Percentiles rank a stretch among this genome's conserved stretches.
Evolutionary conservation across 768 basidiomycete genomes (phyloP).

Genomic region (Paxillus ammoniavirescens): DNA sequence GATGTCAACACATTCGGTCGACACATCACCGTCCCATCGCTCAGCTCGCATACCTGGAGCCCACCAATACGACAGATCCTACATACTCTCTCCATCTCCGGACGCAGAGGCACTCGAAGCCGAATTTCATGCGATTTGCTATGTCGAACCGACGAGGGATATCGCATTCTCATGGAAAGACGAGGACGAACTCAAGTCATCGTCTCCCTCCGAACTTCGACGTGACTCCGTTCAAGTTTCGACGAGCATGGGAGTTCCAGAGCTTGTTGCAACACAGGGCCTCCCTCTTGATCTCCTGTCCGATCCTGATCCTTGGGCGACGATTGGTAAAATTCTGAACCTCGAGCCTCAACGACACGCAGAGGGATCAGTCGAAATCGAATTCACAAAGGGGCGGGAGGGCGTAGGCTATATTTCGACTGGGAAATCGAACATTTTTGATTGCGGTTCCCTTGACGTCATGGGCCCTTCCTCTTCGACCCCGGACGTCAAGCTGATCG

Average conservation of each 20-base stretch:
- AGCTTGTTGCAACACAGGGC: neutral
- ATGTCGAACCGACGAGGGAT: neutral
- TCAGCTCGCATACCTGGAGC: neutral
- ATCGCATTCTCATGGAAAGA: neutral
- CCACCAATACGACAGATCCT: neutral
- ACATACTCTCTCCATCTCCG: neutral
- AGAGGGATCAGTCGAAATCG: slow-evolving; percentile 1
- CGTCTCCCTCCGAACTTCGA: neutral
- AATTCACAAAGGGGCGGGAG: slow-evolving; percentile 22
- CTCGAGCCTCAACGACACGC: slow-evolving; percentile 5
- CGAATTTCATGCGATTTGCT: neutral
- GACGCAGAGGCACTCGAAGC: neutral
- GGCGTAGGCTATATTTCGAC: slow-evolving; percentile 24
- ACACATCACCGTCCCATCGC: neutral
- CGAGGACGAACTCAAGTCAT: neutral
- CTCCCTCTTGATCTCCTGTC: slow-evolving; percentile 25
- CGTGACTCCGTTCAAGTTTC: neutral
- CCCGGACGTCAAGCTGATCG: neutral
- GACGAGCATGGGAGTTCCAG: neutral
- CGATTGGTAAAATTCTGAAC: slow-evolving; percentile 28
- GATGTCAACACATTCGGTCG: neutral
- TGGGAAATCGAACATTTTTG: neutral
- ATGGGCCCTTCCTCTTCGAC: neutral
- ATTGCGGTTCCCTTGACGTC: neutral
- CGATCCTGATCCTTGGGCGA: slow-evolving; percentile 32